Conservation (phyloP, 2,329 filamentous ascomycete species). For the Thielaviopsis populi region DNA sequence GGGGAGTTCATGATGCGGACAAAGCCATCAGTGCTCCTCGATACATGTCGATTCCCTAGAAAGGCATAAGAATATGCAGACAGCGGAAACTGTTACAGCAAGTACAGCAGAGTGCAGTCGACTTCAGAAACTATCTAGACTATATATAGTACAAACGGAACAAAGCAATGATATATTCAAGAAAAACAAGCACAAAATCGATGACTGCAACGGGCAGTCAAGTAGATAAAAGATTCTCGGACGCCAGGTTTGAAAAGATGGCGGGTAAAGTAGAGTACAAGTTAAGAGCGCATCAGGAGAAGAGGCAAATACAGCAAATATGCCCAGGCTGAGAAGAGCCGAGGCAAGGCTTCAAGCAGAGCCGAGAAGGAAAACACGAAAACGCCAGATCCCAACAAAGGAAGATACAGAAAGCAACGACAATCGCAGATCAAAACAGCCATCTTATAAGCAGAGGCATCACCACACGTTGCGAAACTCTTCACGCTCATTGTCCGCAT, state of each 20-base stretch:
- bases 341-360: background rate
- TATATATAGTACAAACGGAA: background rate
- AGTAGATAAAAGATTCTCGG: background rate
- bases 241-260: too few species aligned
- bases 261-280: background rate
- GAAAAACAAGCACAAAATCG: background rate
- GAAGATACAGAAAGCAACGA: background rate
- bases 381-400: constrained; percentile 3
- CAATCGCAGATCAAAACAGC: background rate
- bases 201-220: background rate
- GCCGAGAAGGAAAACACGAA: background rate
- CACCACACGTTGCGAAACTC: constrained; percentile 35
- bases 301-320: background rate
- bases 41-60: background rate
- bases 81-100: background rate
- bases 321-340: background rate
- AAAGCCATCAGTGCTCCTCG: background rate
- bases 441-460: background rate
- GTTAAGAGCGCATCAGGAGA: background rate
- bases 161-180: background rate
- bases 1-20: background rate
- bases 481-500: constrained; percentile 25
- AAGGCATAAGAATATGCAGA: background rate
- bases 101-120: background rate
- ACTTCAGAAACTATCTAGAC: background rate